phyloP scores from a whole-genome alignment of 2,329 filamentous ascomycete genomes.

The Aspergillus sp. region DNA sequence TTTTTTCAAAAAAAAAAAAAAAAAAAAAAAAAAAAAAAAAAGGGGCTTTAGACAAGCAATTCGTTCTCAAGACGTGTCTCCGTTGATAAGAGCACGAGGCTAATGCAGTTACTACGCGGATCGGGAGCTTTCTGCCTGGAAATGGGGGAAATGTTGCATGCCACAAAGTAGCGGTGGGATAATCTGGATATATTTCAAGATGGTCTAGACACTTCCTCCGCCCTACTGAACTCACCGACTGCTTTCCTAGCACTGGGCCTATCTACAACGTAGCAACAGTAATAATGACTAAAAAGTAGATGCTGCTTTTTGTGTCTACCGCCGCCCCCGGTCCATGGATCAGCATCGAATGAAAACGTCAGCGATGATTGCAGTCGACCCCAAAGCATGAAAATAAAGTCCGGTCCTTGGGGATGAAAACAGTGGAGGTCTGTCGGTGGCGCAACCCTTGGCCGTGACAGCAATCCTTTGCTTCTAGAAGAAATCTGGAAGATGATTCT shows the following conservation, averaged over 20 bases:
- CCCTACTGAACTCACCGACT: neutral
- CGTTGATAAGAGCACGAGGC: constrained; percentile 4
- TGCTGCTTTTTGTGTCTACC: neutral
- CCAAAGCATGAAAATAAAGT: neutral
- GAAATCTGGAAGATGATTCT: constrained; percentile 35
- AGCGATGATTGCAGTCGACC: constrained; percentile 15
- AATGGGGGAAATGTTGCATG: neutral
- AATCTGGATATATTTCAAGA: neutral
- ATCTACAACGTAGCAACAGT: neutral
- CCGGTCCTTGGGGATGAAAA: neutral
- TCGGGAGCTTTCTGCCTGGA: neutral
- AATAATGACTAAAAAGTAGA: neutral
- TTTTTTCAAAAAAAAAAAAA: too few species aligned
- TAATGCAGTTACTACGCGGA: neutral
- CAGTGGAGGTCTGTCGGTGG: constrained; percentile 10
- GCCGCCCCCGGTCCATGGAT: neutral
- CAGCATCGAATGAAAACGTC: neutral
- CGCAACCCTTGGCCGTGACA: constrained; percentile 17
- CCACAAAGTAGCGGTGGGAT: constrained; percentile 14
- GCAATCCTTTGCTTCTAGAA: constrained; percentile 38
- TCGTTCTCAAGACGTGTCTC: neutral
- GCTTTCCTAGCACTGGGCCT: too few species aligned
- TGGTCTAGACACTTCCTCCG: neutral
- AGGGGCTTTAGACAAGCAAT: too few species aligned
- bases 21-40: too few species aligned